phyloP scores from a whole-genome alignment of 1,284 basidiomycete species.

The Ganoderma lucidum region DNA sequence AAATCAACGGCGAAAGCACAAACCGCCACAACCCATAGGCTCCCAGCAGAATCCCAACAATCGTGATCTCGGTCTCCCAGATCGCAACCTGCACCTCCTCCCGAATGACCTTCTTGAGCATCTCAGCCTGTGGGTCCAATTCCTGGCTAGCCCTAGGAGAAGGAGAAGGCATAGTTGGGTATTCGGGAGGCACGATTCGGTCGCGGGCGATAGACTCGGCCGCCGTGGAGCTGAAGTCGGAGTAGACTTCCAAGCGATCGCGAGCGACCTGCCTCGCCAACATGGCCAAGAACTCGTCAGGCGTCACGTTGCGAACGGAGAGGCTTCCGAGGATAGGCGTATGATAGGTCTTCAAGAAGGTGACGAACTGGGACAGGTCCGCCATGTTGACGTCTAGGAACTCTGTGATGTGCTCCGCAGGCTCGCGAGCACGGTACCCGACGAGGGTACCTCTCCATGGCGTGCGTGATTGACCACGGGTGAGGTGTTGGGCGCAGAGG shows the following conservation, averaged over 20 bases:
- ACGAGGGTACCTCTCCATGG: constrained; percentile 17
- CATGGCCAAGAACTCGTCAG: too few relatives aligned
- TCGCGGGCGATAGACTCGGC: not conserved
- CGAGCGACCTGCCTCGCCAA: too few relatives aligned
- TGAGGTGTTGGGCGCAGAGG: constrained; percentile 11
- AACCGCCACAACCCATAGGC: not conserved
- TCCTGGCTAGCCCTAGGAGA: too few relatives aligned
- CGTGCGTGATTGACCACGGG: constrained; percentile 5
- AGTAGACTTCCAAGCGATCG: not conserved
- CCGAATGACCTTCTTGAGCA: not conserved
- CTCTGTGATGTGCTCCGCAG: constrained; percentile 9
- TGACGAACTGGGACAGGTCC: constrained; percentile 18
- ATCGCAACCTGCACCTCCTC: not conserved
- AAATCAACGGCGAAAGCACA: not conserved
- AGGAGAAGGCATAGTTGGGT: not conserved
- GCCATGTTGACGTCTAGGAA: constrained; percentile 21
- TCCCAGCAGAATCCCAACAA: not conserved
- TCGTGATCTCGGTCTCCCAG: not conserved
- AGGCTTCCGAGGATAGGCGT: not conserved
- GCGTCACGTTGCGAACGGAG: not conserved
- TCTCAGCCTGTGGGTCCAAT: not conserved
- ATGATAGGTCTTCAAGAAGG: constrained; percentile 10
- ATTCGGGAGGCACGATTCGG: not conserved
- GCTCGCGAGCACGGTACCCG: constrained; percentile 21
- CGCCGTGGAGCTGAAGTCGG: not conserved